Conservation (phyloP, 495 filamentous ascomycete genomes). For the Thermothielavioides terrestris region DNA sequence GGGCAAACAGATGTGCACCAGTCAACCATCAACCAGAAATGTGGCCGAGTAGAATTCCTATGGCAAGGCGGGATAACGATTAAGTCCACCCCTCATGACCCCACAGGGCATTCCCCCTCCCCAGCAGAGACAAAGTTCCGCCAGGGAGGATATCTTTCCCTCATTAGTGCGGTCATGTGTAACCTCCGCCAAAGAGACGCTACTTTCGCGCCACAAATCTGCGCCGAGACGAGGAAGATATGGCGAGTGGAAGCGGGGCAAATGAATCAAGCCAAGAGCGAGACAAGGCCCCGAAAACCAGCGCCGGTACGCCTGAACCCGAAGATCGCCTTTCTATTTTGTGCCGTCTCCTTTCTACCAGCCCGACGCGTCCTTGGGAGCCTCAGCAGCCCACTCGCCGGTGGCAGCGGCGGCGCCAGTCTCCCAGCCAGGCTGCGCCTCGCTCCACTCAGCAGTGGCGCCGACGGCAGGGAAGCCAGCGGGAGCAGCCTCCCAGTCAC, state of each 20-base stretch:
- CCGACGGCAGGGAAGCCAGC: constrained; percentile 55
- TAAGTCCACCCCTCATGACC: constrained; percentile 46
- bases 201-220: constrained; percentile 11
- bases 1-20: too few relatives aligned
- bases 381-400: constrained; percentile 62
- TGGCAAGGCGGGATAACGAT: constrained; percentile 43
- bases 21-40: constrained; percentile 5
- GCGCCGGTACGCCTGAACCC: constrained; percentile 25
- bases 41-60: constrained; percentile 14
- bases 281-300: constrained; percentile 9
- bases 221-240: constrained; percentile 8
- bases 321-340: constrained; percentile 16
- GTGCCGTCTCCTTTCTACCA: constrained; percentile 47
- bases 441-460: constrained; percentile 41
- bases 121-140: constrained; percentile 39
- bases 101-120: constrained; percentile 92
- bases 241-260: not conserved
- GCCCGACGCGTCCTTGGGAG: constrained; percentile 45
- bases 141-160: constrained; percentile 74
- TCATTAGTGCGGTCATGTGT: constrained; percentile 74
- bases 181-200: constrained; percentile 23
- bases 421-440: constrained; percentile 67
- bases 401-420: constrained; percentile 39
- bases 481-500: constrained; percentile 64
- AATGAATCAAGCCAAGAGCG: constrained; percentile 16